Evolutionary conservation across 2,329 filamentous ascomycete genomes (phyloP).

Genomic region (Fusarium sp.): DNA sequence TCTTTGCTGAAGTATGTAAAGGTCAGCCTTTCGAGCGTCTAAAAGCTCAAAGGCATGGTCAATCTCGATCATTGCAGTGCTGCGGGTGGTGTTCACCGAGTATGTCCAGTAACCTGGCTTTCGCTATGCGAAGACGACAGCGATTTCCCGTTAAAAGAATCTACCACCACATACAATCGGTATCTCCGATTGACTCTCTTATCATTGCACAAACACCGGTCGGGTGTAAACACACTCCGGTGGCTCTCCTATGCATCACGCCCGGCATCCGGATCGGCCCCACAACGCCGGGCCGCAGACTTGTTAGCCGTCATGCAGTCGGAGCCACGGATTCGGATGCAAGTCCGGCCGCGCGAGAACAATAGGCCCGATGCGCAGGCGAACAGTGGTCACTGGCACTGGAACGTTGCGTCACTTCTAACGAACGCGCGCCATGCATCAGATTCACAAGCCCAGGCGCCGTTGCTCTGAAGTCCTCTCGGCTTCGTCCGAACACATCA

Average conservation of each 20-base stretch:
- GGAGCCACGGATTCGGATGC: not conserved
- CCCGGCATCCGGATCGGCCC: conserved; percentile 29
- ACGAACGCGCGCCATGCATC: not conserved
- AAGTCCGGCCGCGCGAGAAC: not conserved
- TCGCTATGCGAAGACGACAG: conserved; percentile 18
- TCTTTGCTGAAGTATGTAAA: not conserved
- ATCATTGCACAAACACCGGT: conserved; percentile 12
- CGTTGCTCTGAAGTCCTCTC: not conserved
- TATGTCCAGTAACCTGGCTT: not conserved
- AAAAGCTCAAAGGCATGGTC: not conserved
- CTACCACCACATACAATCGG: not conserved
- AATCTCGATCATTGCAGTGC: conserved; percentile 10
- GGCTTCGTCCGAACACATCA: not conserved
- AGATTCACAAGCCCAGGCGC: not conserved
- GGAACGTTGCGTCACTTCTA: not conserved
- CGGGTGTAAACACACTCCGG: not conserved
- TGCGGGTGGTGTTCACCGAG: not conserved
- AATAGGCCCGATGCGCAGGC: not conserved
- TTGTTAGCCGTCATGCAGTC: conserved; percentile 1
- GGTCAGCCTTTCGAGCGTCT: not conserved
- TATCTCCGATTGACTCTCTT: not conserved
- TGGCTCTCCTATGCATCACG: not conserved
- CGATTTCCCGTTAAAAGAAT: conserved; percentile 7
- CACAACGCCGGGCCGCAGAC: conserved; percentile 20
- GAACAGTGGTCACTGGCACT: not conserved